Percentiles rank a stretch among this genome's conserved stretches.
phyloP scores from a whole-genome alignment of 1,284 basidiomycete genomes.

The Cutaneotrichosporon arboriforme region DNA sequence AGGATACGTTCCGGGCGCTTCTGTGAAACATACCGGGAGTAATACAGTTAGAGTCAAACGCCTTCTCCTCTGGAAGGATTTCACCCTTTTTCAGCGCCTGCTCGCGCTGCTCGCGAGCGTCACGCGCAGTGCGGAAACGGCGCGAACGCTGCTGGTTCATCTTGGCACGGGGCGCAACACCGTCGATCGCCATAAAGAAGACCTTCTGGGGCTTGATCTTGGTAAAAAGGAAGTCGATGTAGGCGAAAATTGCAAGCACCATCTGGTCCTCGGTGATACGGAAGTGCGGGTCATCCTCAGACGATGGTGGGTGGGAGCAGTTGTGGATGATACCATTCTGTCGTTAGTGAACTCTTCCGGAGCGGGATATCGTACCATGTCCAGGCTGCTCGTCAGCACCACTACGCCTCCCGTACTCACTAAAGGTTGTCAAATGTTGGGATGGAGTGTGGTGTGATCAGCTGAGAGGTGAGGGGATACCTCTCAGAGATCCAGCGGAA shows the following conservation, averaged over 20 bases:
- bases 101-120: slow-evolving; percentile 78
- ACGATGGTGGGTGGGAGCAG: slow-evolving; percentile 56
- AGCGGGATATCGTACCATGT: slow-evolving; percentile 25
- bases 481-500: slow-evolving; percentile 69
- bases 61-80: slow-evolving; percentile 83
- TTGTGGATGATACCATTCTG: slow-evolving; percentile 99
- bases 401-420: slow-evolving; percentile 23
- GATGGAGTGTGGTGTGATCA: slow-evolving; percentile 84
- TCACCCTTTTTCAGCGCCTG: slow-evolving; percentile 85
- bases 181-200: slow-evolving; percentile 97
- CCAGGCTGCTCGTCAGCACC: slow-evolving; percentile 22
- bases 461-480: slow-evolving; percentile 95
- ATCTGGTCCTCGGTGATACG: slow-evolving; percentile 94
- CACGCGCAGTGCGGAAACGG: slow-evolving; percentile 90
- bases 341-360: slow-evolving; percentile 36
- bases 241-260: slow-evolving; percentile 92
- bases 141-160: slow-evolving; percentile 98
- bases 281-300: slow-evolving; percentile 89
- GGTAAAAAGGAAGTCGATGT: slow-evolving; percentile 93
- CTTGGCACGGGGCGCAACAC: slow-evolving; percentile 96
- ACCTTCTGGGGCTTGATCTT: slow-evolving; percentile 97
- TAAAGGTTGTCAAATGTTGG: slow-evolving; percentile 51
- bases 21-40: slow-evolving; percentile 69
- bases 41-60: slow-evolving; percentile 98
- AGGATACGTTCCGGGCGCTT: neutral